Evolutionary conservation across 2,329 filamentous ascomycete species (phyloP).

Genomic region (Lecanosticta acicola): DNA sequence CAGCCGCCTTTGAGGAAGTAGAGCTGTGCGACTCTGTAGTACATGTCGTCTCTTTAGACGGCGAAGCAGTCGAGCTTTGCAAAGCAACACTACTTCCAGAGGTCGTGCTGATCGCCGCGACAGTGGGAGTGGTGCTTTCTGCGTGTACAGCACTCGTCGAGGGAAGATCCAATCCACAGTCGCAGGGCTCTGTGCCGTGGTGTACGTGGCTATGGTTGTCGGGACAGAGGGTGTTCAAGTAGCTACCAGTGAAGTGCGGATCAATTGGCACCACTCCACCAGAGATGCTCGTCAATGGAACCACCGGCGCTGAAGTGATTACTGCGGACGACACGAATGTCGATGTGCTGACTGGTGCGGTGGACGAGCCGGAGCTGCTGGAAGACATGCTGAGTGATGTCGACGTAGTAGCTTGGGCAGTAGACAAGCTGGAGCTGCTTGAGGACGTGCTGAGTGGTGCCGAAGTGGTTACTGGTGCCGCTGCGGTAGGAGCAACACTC

Average conservation of each 20-base stretch:
- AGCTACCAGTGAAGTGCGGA: not conserved
- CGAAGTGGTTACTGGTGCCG: too few relatives aligned
- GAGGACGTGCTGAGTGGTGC: too few relatives aligned
- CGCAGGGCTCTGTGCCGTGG: constrained; percentile 1
- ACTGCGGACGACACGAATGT: not conserved
- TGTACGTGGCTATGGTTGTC: not conserved
- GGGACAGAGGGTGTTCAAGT: not conserved
- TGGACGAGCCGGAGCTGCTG: not conserved
- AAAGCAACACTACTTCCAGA: too few relatives aligned
- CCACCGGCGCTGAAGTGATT: not conserved
- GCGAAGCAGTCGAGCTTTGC: too few relatives aligned
- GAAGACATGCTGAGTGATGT: not conserved
- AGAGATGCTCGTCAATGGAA: not conserved
- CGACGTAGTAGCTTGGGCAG: not conserved
- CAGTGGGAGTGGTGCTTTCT: too few relatives aligned
- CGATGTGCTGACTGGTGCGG: not conserved
- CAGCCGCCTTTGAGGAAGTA: too few relatives aligned
- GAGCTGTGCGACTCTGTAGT: too few relatives aligned
- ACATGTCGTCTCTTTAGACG: too few relatives aligned
- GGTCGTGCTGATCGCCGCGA: too few relatives aligned
- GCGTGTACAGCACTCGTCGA: too few relatives aligned
- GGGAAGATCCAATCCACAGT: not conserved
- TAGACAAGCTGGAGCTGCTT: too few relatives aligned
- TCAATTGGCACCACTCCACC: not conserved
- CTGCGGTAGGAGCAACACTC: too few relatives aligned